phyloP scores from a whole-genome alignment of 2,329 filamentous ascomycete species.

The Metarhizium humberi region DNA sequence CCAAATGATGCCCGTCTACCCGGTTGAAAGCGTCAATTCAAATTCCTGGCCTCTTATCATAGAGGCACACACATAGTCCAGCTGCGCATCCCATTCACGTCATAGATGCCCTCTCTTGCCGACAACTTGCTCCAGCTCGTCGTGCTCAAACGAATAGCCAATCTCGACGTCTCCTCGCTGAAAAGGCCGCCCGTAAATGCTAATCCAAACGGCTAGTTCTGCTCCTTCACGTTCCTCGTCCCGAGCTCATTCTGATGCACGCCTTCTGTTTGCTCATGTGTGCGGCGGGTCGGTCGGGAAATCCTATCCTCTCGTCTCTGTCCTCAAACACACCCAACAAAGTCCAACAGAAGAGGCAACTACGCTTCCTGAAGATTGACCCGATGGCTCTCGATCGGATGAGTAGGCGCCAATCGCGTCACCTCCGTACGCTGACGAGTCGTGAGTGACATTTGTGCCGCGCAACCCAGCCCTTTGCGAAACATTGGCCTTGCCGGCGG shows the following conservation, averaged over 20 bases:
- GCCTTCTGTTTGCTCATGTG: constrained; percentile 45
- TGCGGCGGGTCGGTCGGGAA: constrained; percentile 42
- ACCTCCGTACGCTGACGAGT: constrained; percentile 57
- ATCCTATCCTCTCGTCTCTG: constrained; percentile 51
- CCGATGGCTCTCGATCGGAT: constrained; percentile 50
- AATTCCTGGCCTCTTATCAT: too few species aligned
- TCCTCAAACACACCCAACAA: constrained; percentile 6
- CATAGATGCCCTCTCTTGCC: neutral
- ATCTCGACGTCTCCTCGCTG: constrained; percentile 50
- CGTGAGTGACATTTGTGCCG: constrained; percentile 45
- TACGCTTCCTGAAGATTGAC: constrained; percentile 52
- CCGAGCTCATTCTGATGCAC: constrained; percentile 36
- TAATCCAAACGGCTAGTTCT: constrained; percentile 52
- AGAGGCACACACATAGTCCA: too few species aligned
- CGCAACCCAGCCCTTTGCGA: constrained; percentile 55
- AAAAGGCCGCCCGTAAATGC: constrained; percentile 51
- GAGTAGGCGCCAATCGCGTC: constrained; percentile 54
- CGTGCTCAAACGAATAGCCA: constrained; percentile 60
- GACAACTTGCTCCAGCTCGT: constrained; percentile 21
- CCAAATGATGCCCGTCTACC: too few species aligned
- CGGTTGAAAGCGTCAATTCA: too few species aligned
- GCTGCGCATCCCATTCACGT: neutral
- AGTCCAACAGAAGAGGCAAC: constrained; percentile 33
- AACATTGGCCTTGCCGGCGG: constrained; percentile 51
- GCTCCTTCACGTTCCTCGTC: constrained; percentile 38